Evolutionary conservation across 2,329 filamentous ascomycete species (phyloP).

Genomic region (Colletotrichum lini): DNA sequence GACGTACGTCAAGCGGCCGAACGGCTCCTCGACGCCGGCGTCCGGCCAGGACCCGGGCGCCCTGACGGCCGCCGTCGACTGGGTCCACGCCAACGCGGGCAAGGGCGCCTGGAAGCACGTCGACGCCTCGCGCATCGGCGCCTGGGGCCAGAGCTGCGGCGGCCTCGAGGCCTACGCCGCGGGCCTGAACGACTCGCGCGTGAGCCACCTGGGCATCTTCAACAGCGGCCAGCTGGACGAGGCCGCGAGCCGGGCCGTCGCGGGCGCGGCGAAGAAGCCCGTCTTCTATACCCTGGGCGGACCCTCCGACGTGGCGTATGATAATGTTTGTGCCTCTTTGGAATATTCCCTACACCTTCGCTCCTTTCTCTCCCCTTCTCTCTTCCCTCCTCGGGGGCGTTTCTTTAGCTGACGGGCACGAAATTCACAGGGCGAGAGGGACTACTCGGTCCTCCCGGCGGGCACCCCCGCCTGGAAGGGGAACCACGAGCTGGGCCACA

Average conservation of each 20-base stretch:
- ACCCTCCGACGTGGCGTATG: slow-evolving; percentile 12
- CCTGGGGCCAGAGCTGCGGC: slow-evolving; percentile 32
- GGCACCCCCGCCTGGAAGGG: slow-evolving; percentile 31
- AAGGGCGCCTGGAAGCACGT: slow-evolving; percentile 29
- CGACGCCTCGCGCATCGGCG: slow-evolving; percentile 32
- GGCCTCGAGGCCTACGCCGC: slow-evolving; percentile 28
- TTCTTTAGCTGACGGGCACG: too few species aligned
- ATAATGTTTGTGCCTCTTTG: background rate
- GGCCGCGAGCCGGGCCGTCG: background rate
- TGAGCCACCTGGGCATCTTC: slow-evolving; percentile 33
- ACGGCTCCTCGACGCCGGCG: background rate
- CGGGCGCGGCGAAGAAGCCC: slow-evolving; percentile 14
- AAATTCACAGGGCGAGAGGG: slow-evolving; percentile 16
- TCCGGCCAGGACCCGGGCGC: slow-evolving; percentile 24
- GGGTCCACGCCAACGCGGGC: slow-evolving; percentile 26
- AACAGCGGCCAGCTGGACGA: slow-evolving; percentile 22
- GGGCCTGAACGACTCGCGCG: slow-evolving; percentile 16
- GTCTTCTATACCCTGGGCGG: slow-evolving; percentile 29
- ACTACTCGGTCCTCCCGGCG: slow-evolving; percentile 13
- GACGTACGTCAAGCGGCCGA: background rate
- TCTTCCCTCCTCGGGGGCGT: too few species aligned
- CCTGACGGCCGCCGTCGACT: slow-evolving; percentile 28
- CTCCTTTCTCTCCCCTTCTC: too few species aligned
- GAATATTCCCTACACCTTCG: too few species aligned
- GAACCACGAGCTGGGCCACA: slow-evolving; percentile 26